These are phyloP conservation scores for Cudoniella acicularis DNA, from an alignment of 495 filamentous ascomycete species.

Conservation along the genomic window DNA sequence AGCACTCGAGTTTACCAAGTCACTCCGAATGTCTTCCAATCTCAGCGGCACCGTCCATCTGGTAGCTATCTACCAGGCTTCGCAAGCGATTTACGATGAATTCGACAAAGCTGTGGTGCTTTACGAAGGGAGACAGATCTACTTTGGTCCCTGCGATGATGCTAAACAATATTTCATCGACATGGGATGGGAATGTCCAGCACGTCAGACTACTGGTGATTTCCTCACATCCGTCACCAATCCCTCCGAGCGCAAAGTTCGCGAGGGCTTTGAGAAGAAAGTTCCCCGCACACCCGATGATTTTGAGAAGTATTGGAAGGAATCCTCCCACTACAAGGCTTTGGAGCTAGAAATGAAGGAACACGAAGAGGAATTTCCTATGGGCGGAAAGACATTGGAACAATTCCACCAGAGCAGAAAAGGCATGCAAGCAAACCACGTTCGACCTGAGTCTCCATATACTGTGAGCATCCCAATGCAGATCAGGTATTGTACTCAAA, in stretches of 20 bases:
- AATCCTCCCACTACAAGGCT: constrained; percentile 46
- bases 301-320: constrained; percentile 60
- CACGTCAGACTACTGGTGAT: constrained; percentile 60
- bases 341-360: constrained; percentile 61
- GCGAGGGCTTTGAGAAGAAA: constrained; percentile 55
- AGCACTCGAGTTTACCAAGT: constrained; percentile 45
- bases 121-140: constrained; percentile 65
- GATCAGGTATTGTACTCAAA: constrained; percentile 49
- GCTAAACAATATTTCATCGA: constrained; percentile 61
- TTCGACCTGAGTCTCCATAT: constrained; percentile 58
- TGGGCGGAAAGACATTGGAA: constrained; percentile 60
- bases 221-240: constrained; percentile 74
- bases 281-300: constrained; percentile 70
- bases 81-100: constrained; percentile 44
- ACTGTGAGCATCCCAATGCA: constrained; percentile 57
- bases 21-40: constrained; percentile 48
- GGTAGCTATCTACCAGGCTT: constrained; percentile 52
- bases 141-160: constrained; percentile 54
- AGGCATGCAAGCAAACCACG: constrained; percentile 62
- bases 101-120: constrained; percentile 63
- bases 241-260: constrained; percentile 56
- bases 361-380: constrained; percentile 60
- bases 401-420: constrained; percentile 64
- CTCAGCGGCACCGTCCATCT: constrained; percentile 31
- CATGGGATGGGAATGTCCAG: constrained; percentile 53